Percentiles rank a stretch among this genome's conserved stretches.
Evolutionary conservation across 2,329 filamentous ascomycete genomes (phyloP).

Genomic region (Gaeumannomyces tritici): DNA sequence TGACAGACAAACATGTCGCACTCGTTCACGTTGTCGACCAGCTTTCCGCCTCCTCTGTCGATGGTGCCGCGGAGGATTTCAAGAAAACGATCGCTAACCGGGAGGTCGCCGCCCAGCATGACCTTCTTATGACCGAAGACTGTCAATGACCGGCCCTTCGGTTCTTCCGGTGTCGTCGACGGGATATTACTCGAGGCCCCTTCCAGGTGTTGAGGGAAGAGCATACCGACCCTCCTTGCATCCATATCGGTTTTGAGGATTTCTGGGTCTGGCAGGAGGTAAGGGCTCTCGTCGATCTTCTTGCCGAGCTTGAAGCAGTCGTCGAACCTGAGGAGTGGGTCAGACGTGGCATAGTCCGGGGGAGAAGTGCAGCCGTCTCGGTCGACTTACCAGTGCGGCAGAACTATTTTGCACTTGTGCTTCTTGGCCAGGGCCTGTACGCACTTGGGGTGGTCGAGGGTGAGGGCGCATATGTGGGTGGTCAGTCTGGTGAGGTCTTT

Average conservation of each 20-base stretch:
- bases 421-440: conserved; percentile 51
- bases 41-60: conserved; percentile 55
- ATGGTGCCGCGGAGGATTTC: conserved; percentile 65
- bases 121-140: conserved; percentile 74
- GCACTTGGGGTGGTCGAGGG: conserved; percentile 65
- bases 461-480: conserved; percentile 83
- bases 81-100: conserved; percentile 56
- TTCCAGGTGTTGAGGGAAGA: conserved; percentile 49
- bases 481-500: conserved; percentile 61
- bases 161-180: conserved; percentile 18
- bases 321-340: conserved; percentile 62
- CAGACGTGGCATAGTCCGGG: not conserved
- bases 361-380: not conserved
- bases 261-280: conserved; percentile 76
- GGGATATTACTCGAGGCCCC: conserved; percentile 51
- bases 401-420: conserved; percentile 68
- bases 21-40: conserved; percentile 55
- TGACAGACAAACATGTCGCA: conserved; percentile 83
- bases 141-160: conserved; percentile 34
- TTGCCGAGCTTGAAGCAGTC: conserved; percentile 91
- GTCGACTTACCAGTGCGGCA: conserved; percentile 66
- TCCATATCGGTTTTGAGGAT: conserved; percentile 45
- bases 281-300: conserved; percentile 81
- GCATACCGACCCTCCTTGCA: conserved; percentile 23
- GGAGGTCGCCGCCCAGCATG: conserved; percentile 66